Percentiles rank a stretch among this genome's conserved stretches.
Evolutionary conservation across 129 eudicot species (phyloP).

Genomic region (Silybum marianum): DNA sequence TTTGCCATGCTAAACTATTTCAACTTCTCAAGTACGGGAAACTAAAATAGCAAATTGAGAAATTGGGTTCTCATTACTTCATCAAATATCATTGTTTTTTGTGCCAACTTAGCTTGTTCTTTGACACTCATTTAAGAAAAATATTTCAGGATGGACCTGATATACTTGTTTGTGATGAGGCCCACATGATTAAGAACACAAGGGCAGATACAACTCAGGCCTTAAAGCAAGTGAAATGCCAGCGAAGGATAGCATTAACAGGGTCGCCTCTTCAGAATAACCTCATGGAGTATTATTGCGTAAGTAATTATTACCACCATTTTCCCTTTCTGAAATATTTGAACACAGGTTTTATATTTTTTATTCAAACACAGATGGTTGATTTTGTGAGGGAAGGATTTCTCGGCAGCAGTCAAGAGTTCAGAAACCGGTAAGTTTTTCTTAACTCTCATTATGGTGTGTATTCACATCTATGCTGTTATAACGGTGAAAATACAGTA

Average conservation of each 20-base stretch:
- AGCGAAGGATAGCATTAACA: slow-evolving; percentile 91
- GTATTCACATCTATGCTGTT: neutral
- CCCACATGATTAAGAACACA: slow-evolving; percentile 94
- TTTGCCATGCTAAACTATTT: neutral
- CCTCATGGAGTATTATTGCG: slow-evolving; percentile 97
- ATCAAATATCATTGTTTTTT: neutral
- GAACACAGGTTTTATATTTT: neutral
- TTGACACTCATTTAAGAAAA: neutral
- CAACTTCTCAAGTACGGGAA: neutral
- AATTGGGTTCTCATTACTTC: neutral
- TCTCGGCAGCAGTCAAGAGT: slow-evolving; percentile 93
- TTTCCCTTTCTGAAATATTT: neutral
- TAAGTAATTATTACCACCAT: slow-evolving; percentile 34
- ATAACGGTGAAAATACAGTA: no score
- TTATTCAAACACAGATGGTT: slow-evolving; percentile 71
- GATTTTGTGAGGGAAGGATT: slow-evolving; percentile 99
- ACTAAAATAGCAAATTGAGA: neutral
- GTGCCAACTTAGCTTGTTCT: slow-evolving; percentile 8
- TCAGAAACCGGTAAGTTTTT: slow-evolving; percentile 76
- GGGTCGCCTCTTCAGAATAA: slow-evolving; percentile 99
- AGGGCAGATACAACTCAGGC: slow-evolving; percentile 93
- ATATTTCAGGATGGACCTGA: slow-evolving; percentile 89
- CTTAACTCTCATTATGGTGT: neutral
- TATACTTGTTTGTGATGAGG: slow-evolving; percentile 98
- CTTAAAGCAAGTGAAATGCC: slow-evolving; percentile 85